phyloP scores from a whole-genome alignment of 805 yeast genomes.

The Kazachstania africana region DNA sequence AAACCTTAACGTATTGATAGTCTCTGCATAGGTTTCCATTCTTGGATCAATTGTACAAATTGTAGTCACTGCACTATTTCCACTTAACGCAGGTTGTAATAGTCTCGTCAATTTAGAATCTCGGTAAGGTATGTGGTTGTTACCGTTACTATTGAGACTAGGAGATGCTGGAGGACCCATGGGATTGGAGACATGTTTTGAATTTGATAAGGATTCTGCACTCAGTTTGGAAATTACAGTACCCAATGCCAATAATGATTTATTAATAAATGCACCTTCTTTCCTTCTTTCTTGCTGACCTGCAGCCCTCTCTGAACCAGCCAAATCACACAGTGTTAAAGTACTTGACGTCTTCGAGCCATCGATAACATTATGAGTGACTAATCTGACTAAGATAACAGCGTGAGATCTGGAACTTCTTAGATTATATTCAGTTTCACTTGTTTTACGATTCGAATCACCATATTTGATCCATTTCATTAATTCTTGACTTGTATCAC shows the following conservation, averaged over 20 bases:
- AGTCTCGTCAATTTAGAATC: slow-evolving; percentile 87
- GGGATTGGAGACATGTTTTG: slow-evolving; percentile 8
- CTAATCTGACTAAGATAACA: slow-evolving; percentile 57
- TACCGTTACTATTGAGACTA: slow-evolving; percentile 5
- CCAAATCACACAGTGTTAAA: slow-evolving; percentile 83
- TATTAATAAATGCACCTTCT: slow-evolving; percentile 89
- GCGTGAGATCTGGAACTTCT: slow-evolving; percentile 90
- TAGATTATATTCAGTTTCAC: slow-evolving; percentile 81
- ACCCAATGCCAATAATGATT: slow-evolving; percentile 79
- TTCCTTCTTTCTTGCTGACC: slow-evolving; percentile 60
- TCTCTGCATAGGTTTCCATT: slow-evolving; percentile 52
- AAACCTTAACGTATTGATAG: slow-evolving; percentile 77
- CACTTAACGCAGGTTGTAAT: slow-evolving; percentile 85
- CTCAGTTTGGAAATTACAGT: slow-evolving; percentile 82
- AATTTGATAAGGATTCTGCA: slow-evolving; percentile 21
- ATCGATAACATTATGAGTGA: slow-evolving; percentile 30
- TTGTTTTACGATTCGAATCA: slow-evolving; percentile 63
- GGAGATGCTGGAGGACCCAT: slow-evolving; percentile 14
- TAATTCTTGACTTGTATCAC: slow-evolving; percentile 47
- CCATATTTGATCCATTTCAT: slow-evolving; percentile 52
- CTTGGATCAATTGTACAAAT: slow-evolving; percentile 78
- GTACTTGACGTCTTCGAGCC: slow-evolving; percentile 39
- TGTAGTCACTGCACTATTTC: slow-evolving; percentile 71
- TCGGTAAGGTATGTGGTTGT: slow-evolving; percentile 71
- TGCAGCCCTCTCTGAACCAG: slow-evolving; percentile 89